A percentile compares a stretch with the other conserved stretches of the same genome.
Conservation (phyloP, 2,329 filamentous ascomycete genomes). For the Colletotrichum lentis region DNA sequence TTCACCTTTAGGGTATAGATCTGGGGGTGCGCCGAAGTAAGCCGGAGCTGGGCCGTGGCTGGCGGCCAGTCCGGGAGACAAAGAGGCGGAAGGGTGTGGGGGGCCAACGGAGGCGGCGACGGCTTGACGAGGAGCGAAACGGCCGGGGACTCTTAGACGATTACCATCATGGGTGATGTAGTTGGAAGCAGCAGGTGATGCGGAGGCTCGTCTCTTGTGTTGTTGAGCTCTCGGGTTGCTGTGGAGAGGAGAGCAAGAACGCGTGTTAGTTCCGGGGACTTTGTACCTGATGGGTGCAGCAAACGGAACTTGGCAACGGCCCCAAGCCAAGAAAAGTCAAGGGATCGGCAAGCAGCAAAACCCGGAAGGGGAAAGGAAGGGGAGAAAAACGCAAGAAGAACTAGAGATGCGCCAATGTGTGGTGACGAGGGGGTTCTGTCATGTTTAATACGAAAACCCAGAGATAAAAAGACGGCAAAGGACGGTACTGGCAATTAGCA, state of each 20-base stretch:
- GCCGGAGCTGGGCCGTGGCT: slow-evolving; percentile 34
- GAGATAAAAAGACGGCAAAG: slow-evolving; percentile 13
- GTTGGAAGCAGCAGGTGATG: slow-evolving; percentile 33
- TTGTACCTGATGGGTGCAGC: slow-evolving; percentile 5
- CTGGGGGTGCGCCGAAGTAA: slow-evolving; percentile 35
- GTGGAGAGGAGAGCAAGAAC: slow-evolving; percentile 20
- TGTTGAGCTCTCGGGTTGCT: slow-evolving; percentile 35
- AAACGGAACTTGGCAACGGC: slow-evolving; percentile 24
- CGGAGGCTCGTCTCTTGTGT: slow-evolving; percentile 38
- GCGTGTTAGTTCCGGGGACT: slow-evolving; percentile 15
- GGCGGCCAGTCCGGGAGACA: slow-evolving; percentile 27
- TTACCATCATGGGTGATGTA: slow-evolving; percentile 34
- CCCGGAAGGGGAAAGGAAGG: background rate
- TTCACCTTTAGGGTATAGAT: slow-evolving; percentile 35
- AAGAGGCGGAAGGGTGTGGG: slow-evolving; percentile 5
- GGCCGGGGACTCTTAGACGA: slow-evolving; percentile 34
- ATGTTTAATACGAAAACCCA: slow-evolving; percentile 32
- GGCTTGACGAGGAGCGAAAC: slow-evolving; percentile 22
- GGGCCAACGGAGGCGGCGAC: slow-evolving; percentile 16
- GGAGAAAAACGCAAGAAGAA: background rate
- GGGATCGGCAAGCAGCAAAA: slow-evolving; percentile 22
- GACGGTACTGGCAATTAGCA: slow-evolving; percentile 13
- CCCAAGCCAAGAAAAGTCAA: slow-evolving; percentile 17
- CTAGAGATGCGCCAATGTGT: slow-evolving; percentile 24
- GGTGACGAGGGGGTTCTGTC: slow-evolving; percentile 25